phyloP scores from a whole-genome alignment of 2,329 filamentous ascomycete genomes.

The Macrophomina phaseolina region DNA sequence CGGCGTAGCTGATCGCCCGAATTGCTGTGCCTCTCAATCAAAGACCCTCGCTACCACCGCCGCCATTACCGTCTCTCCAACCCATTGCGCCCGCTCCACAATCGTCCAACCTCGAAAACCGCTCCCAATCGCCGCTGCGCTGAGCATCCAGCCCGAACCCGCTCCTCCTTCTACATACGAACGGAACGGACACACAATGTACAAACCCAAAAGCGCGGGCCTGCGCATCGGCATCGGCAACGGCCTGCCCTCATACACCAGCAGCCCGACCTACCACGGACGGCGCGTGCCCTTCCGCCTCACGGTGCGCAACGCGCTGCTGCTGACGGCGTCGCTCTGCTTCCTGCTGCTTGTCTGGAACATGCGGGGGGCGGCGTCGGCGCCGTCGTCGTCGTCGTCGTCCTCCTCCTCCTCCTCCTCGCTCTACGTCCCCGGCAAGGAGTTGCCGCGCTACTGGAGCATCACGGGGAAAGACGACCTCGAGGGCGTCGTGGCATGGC shows the following conservation, averaged over 20 bases:
- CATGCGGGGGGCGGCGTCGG: neutral
- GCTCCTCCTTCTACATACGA: neutral
- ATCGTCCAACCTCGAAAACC: neutral
- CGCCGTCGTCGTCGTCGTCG: neutral
- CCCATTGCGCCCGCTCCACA: neutral
- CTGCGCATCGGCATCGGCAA: constrained; percentile 20
- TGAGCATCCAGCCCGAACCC: neutral
- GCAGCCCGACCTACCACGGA: neutral
- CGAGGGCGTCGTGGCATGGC: constrained; percentile 33
- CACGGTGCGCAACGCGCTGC: constrained; percentile 17
- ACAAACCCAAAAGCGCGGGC: constrained; percentile 1
- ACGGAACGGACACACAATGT: neutral
- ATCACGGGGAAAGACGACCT: constrained; percentile 45
- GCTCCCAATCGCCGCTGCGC: neutral
- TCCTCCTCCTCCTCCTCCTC: neutral
- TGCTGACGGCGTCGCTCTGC: constrained; percentile 8
- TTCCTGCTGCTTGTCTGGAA: constrained; percentile 26
- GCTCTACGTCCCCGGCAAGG: neutral
- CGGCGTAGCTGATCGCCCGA: constrained; percentile 7
- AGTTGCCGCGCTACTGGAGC: constrained; percentile 46
- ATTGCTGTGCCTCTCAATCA: neutral
- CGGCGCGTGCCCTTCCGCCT: constrained; percentile 8
- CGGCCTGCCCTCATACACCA: constrained; percentile 2
- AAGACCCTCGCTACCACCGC: neutral
- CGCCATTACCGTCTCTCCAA: neutral